Evolutionary conservation across 208 protist species (phyloP).

Genomic region (Vickermania spadyakhi): DNA sequence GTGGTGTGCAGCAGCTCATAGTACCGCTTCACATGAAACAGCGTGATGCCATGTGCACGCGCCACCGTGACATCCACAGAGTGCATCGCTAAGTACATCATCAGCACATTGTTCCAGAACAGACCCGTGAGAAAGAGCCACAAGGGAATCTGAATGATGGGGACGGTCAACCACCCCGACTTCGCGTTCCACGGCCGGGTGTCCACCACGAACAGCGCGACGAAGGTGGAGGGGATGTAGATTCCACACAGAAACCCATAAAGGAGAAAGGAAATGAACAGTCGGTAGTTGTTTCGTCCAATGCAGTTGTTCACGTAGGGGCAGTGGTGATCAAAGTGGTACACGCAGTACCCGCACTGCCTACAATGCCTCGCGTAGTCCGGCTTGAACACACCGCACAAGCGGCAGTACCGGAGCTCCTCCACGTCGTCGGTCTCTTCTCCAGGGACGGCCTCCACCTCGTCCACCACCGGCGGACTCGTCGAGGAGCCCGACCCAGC

Average conservation of each 20-base stretch:
- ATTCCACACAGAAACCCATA: conserved; percentile 7
- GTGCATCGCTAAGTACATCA: not conserved
- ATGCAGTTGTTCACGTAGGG: conserved; percentile 49
- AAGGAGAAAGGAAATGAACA: conserved; percentile 25
- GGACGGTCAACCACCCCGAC: not conserved
- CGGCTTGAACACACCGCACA: conserved; percentile 11
- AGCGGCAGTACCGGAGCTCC: conserved; percentile 8
- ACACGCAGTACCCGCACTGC: conserved; percentile 22
- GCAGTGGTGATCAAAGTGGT: conserved; percentile 38
- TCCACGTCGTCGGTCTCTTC: too few relatives aligned
- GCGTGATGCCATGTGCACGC: not conserved
- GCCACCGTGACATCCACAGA: not conserved
- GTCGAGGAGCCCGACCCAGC: too few relatives aligned
- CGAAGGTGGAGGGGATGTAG: not conserved
- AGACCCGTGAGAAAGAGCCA: not conserved
- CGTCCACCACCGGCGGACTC: too few relatives aligned
- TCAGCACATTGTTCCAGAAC: not conserved
- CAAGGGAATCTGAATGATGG: not conserved
- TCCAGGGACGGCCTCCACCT: too few relatives aligned
- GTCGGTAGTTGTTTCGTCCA: conserved; percentile 15
- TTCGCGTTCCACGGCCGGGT: not conserved
- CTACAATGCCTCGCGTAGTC: conserved; percentile 25
- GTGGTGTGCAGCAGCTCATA: not conserved
- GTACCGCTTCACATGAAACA: not conserved
- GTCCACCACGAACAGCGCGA: not conserved